These are phyloP conservation scores for Warburgia ugandensis DNA, from an alignment of 164 flowering plant genomes.

Conservation along the genomic window DNA sequence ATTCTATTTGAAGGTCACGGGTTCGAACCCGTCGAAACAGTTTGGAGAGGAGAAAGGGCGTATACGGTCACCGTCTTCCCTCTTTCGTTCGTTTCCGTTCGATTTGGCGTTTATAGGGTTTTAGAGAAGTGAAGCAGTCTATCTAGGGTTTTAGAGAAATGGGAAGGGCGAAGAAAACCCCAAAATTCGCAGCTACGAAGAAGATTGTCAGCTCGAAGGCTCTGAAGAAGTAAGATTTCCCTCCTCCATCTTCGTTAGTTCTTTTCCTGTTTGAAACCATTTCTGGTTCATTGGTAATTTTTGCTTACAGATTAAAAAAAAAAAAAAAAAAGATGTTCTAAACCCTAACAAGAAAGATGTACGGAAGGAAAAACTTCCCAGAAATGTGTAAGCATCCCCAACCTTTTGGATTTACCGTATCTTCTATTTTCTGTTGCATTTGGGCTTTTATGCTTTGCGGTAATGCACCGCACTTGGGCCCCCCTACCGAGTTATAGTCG, in stretches of 20 bases:
- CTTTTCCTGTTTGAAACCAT: not conserved
- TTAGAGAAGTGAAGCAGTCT: too few relatives aligned
- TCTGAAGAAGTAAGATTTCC: constrained; percentile 37
- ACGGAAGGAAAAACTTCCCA: constrained; percentile 57
- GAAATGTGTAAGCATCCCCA: constrained; percentile 62
- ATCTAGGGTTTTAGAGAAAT: constrained; percentile 19
- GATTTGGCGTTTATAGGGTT: too few relatives aligned
- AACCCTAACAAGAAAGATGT: constrained; percentile 74
- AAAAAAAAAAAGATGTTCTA: constrained; percentile 67
- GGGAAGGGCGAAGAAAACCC: constrained; percentile 69
- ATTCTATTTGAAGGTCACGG: too few relatives aligned
- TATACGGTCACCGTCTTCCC: too few relatives aligned
- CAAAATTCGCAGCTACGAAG: constrained; percentile 77
- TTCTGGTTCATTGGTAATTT: not conserved
- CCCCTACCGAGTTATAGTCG: constrained; percentile 86
- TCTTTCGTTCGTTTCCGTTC: too few relatives aligned
- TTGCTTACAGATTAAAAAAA: constrained; percentile 16
- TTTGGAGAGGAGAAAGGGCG: too few relatives aligned
- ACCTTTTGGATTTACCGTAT: not conserved
- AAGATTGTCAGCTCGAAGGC: constrained; percentile 60
- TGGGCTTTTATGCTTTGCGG: not conserved
- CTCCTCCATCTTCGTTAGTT: not conserved
- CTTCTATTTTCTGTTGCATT: too few relatives aligned
- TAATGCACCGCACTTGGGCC: constrained; percentile 83
- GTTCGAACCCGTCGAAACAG: too few relatives aligned